Conservation (phyloP, 2,329 filamentous ascomycete species). For the Fusarium sp. region DNA sequence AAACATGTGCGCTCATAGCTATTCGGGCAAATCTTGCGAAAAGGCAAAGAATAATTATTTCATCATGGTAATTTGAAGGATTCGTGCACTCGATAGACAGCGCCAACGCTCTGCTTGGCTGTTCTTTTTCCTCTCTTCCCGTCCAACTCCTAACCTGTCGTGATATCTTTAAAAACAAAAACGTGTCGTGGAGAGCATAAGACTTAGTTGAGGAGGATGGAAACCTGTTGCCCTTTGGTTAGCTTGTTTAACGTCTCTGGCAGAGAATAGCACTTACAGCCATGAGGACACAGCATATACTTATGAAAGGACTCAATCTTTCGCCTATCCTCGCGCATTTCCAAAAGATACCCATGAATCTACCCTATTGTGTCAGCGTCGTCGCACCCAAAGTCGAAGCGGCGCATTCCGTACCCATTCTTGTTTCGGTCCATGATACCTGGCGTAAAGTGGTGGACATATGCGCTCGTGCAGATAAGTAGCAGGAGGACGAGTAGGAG, state of each 20-base stretch:
- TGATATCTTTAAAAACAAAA: conserved; percentile 40
- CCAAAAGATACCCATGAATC: conserved; percentile 90
- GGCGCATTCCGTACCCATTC: conserved; percentile 73
- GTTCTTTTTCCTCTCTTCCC: conserved; percentile 16
- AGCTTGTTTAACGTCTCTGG: not conserved
- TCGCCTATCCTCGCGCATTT: conserved; percentile 95
- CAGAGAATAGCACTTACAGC: conserved; percentile 70
- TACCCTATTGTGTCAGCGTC: conserved; percentile 52
- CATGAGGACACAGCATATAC: conserved; percentile 93
- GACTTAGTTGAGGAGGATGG: conserved; percentile 56
- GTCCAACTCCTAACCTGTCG: conserved; percentile 40
- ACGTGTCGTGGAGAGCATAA: conserved; percentile 19
- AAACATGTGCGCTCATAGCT: not conserved
- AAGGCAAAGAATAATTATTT: conserved; percentile 16
- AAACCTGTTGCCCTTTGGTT: conserved; percentile 45
- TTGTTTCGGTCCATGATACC: conserved; percentile 93
- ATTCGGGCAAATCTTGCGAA: conserved; percentile 12
- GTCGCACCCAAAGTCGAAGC: not conserved
- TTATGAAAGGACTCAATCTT: conserved; percentile 93
- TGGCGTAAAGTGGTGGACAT: conserved; percentile 90
- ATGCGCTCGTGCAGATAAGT: conserved; percentile 94
- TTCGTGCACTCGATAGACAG: conserved; percentile 25
- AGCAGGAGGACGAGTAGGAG: conserved; percentile 94
- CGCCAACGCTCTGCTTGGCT: conserved; percentile 15
- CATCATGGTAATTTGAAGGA: conserved; percentile 18